Evolutionary conservation across 352 stramenopile genomes (phyloP).

Genomic region (Phytophthora cactorum): DNA sequence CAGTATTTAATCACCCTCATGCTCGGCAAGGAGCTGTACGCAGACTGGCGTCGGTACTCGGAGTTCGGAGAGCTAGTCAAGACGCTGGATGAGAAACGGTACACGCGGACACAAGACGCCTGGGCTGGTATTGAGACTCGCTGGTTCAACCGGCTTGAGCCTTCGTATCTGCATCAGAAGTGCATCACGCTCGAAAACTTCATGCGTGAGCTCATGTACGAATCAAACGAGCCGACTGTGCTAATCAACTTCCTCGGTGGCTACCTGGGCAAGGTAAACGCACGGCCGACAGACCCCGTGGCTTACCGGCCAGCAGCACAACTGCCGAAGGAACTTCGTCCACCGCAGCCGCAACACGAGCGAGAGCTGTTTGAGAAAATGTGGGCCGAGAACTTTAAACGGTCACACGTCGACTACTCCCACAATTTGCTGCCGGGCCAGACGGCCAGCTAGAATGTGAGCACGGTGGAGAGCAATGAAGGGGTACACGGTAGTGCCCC

Average conservation of each 20-base stretch:
- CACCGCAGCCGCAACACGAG: conserved; percentile 94
- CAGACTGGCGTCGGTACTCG: conserved; percentile 89
- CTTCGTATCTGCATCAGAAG: conserved; percentile 88
- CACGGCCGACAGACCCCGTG: conserved; percentile 65
- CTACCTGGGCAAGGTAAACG: conserved; percentile 82
- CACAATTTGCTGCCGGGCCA: conserved; percentile 15
- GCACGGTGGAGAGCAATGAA: conserved; percentile 14
- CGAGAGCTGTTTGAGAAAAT: conserved; percentile 96
- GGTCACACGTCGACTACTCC: conserved; percentile 84
- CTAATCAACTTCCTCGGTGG: conserved; percentile 87
- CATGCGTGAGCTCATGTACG: conserved; percentile 90
- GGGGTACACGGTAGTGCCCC: conserved; percentile 12
- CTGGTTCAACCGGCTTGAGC: conserved; percentile 89
- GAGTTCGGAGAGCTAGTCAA: conserved; percentile 89
- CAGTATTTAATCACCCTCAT: conserved; percentile 91
- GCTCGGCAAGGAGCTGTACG: conserved; percentile 86
- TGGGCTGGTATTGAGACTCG: conserved; percentile 84
- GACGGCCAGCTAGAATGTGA: conserved; percentile 30
- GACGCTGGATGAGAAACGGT: conserved; percentile 68
- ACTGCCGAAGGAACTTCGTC: conserved; percentile 88
- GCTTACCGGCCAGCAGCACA: conserved; percentile 74
- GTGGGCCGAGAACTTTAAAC: conserved; percentile 97
- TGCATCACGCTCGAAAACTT: conserved; percentile 90
- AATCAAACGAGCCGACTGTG: conserved; percentile 73
- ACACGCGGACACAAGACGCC: conserved; percentile 64